Conservation (phyloP, 139 green algal genomes). For the Ulvella scutata region DNA sequence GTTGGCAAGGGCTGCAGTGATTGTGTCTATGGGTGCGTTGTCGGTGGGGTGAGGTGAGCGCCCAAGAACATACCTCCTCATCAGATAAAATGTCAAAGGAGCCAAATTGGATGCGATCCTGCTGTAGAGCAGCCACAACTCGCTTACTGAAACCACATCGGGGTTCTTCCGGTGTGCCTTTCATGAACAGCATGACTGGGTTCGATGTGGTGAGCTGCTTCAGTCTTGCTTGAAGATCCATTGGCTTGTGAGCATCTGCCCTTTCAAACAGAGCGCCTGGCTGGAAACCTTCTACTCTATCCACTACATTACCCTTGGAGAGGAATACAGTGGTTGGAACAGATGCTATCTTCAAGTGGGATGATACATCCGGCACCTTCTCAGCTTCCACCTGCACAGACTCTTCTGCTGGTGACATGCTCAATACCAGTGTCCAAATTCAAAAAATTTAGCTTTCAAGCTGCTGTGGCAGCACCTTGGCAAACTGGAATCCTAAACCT, state of each 20-base stretch:
- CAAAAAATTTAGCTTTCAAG: background rate
- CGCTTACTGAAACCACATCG: constrained; percentile 73
- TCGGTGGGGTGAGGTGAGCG: too few relatives aligned
- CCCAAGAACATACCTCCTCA: constrained; percentile 11
- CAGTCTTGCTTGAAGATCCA: background rate
- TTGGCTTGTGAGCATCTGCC: constrained; percentile 8
- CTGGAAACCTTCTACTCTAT: constrained; percentile 64
- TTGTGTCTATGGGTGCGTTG: too few relatives aligned
- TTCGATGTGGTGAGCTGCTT: constrained; percentile 28
- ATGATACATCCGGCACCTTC: constrained; percentile 47
- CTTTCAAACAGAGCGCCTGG: constrained; percentile 33
- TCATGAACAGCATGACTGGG: constrained; percentile 75
- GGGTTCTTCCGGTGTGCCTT: constrained; percentile 52
- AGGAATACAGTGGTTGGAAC: constrained; percentile 66
- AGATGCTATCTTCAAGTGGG: constrained; percentile 40
- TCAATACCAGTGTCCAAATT: background rate
- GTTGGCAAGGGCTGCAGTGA: too few relatives aligned
- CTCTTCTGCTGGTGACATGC: background rate
- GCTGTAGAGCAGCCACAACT: constrained; percentile 48
- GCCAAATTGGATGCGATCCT: constrained; percentile 20
- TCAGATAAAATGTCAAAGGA: constrained; percentile 29
- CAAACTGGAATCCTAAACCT: constrained; percentile 37
- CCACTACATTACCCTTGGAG: constrained; percentile 30
- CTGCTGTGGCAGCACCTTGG: constrained; percentile 13
- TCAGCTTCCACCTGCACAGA: constrained; percentile 62